Percentiles rank a stretch among this genome's conserved stretches.
phyloP scores from a whole-genome alignment of 2,329 filamentous ascomycete species.

The Acrodontium crateriforme region DNA sequence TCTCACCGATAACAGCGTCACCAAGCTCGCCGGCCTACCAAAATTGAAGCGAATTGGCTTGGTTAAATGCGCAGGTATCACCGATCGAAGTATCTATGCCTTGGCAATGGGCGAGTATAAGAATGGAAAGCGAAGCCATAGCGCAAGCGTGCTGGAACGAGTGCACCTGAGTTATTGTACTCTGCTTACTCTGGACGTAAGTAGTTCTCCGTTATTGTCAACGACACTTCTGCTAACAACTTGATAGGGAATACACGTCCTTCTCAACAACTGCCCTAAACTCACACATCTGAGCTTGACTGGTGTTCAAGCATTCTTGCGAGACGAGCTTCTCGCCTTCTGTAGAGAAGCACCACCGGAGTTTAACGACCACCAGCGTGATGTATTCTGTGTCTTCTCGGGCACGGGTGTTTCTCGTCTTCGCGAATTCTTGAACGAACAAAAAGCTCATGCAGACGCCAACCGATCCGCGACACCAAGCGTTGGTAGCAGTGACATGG shows the following conservation, averaged over 20 bases:
- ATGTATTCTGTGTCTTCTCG: conserved; percentile 96
- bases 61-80: conserved; percentile 86
- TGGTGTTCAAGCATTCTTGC: conserved; percentile 79
- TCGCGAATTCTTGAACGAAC: conserved; percentile 59
- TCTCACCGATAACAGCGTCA: conserved; percentile 77
- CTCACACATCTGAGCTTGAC: conserved; percentile 91
- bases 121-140: conserved; percentile 23
- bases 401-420: conserved; percentile 68
- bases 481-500: conserved; percentile 5
- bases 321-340: conserved; percentile 69
- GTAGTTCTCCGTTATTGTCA: conserved; percentile 17
- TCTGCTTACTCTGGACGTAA: conserved; percentile 65
- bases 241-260: conserved; percentile 66
- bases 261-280: conserved; percentile 82
- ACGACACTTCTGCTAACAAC: neutral
- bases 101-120: conserved; percentile 46
- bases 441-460: conserved; percentile 9
- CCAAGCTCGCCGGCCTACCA: conserved; percentile 68
- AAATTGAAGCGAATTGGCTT: conserved; percentile 90
- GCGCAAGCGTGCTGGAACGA: conserved; percentile 64
- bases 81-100: conserved; percentile 75
- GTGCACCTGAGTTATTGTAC: conserved; percentile 95
- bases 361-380: conserved; percentile 88
- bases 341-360: conserved; percentile 82
- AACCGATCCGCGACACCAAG: conserved; percentile 9